Percentiles rank a stretch among this genome's conserved stretches.
phyloP scores from a whole-genome alignment of 345 rosid species.

The Turritis glabra region DNA sequence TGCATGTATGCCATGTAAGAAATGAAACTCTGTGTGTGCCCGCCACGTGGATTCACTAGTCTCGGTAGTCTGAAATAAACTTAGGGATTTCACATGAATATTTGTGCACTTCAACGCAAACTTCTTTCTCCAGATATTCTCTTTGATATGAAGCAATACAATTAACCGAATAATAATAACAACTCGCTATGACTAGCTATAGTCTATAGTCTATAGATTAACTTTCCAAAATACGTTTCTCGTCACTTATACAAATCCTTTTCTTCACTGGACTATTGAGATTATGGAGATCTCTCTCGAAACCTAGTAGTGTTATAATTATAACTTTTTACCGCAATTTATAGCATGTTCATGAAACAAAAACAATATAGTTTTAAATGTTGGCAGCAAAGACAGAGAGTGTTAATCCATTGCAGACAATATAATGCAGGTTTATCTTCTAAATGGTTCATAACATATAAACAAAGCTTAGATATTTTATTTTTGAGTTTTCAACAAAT shows the following conservation, averaged over 20 bases:
- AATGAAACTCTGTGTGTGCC: neutral
- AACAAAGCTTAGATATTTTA: neutral
- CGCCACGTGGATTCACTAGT: constrained; percentile 22
- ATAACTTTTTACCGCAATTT: neutral
- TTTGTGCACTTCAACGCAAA: constrained; percentile 13
- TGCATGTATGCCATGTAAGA: constrained; percentile 37
- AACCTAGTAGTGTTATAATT: neutral
- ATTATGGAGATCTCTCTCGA: constrained; percentile 11
- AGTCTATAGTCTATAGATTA: neutral
- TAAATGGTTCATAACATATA: neutral
- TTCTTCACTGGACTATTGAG: neutral
- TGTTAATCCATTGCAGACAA: neutral
- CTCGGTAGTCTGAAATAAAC: constrained; percentile 26
- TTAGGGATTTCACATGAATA: constrained; percentile 16
- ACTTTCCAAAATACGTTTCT: neutral
- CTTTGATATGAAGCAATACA: constrained; percentile 27
- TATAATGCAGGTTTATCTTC: neutral
- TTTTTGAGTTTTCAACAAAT: neutral
- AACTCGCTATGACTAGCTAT: neutral
- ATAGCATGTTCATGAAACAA: neutral
- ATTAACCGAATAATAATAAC: neutral
- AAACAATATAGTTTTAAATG: neutral
- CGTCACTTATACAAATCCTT: neutral
- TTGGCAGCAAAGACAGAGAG: neutral
- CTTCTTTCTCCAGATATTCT: constrained; percentile 18